phyloP scores from a whole-genome alignment of 352 stramenopile species.

The Phytophthora lateralis region DNA sequence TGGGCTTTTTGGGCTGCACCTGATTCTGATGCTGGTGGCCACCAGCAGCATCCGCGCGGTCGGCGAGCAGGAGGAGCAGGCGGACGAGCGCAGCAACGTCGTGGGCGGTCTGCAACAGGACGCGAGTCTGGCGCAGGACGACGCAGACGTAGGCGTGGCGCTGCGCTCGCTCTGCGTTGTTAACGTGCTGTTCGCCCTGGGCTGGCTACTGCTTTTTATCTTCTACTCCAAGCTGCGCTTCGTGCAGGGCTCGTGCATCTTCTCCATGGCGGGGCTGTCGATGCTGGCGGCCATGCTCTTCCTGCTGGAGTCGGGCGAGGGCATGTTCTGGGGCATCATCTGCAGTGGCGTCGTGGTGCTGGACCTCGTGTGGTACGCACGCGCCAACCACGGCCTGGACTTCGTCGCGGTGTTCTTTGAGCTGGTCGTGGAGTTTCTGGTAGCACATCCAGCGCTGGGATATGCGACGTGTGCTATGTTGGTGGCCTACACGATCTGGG shows the following conservation, averaged over 20 bases:
- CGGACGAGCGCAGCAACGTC: conserved; percentile 31
- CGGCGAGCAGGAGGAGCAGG: conserved; percentile 26
- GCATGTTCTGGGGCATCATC: conserved; percentile 55
- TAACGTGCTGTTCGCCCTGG: conserved; percentile 72
- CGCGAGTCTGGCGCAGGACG: conserved; percentile 26
- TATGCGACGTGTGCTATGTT: conserved; percentile 56
- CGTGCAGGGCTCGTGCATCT: conserved; percentile 68
- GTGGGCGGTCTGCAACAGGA: conserved; percentile 35
- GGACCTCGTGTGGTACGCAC: conserved; percentile 74
- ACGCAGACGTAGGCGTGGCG: conserved; percentile 51
- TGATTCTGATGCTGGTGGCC: conserved; percentile 54
- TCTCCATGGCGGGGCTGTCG: conserved; percentile 63
- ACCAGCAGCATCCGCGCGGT: conserved; percentile 47
- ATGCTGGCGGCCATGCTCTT: conserved; percentile 59
- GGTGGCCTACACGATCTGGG: conserved; percentile 75
- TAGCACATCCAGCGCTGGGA: conserved; percentile 59
- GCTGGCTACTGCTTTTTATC: conserved; percentile 76
- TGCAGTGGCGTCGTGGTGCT: conserved; percentile 45
- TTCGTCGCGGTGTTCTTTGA: conserved; percentile 88
- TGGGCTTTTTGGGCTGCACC: conserved; percentile 54
- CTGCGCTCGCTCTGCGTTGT: conserved; percentile 71
- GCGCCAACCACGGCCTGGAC: conserved; percentile 70
- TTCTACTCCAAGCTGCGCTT: conserved; percentile 80
- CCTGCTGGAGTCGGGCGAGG: conserved; percentile 50
- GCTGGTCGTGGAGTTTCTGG: conserved; percentile 73